phyloP scores from a whole-genome alignment of 2,329 filamentous ascomycete genomes.

The Botrytis paeoniae region DNA sequence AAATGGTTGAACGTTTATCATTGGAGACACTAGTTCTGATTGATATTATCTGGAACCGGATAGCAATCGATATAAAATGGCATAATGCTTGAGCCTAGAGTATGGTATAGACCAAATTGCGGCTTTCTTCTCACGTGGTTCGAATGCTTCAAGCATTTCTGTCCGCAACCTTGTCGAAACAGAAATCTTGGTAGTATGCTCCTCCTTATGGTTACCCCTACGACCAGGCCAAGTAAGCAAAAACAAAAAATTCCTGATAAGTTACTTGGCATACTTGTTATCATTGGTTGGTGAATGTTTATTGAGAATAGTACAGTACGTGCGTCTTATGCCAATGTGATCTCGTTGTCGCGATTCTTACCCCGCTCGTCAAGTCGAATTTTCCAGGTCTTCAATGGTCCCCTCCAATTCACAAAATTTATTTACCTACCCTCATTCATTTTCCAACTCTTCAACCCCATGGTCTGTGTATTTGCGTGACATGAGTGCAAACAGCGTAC shows the following conservation, averaged over 20 bases:
- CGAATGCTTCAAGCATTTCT: neutral
- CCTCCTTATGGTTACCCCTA: neutral
- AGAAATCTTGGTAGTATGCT: neutral
- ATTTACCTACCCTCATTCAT: neutral
- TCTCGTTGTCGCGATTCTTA: neutral
- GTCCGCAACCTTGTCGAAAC: neutral
- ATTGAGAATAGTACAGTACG: neutral
- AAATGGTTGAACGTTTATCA: neutral
- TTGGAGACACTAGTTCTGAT: neutral
- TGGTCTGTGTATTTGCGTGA: neutral
- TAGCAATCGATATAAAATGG: fast-evolving
- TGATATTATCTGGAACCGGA: neutral
- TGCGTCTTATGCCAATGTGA: neutral
- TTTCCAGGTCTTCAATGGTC: neutral
- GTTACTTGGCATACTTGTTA: neutral
- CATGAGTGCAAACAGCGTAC: neutral
- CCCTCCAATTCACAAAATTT: neutral
- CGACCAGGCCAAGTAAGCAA: neutral
- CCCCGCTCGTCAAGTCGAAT: neutral
- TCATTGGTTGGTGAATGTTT: neutral
- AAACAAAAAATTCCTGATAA: neutral
- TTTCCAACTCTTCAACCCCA: neutral
- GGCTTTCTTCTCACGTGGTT: neutral
- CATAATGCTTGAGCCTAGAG: neutral
- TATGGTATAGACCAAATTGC: neutral